Percentiles rank a stretch among this genome's conserved stretches.
Evolutionary conservation across 768 basidiomycete species (phyloP).

Genomic region (Amanita pallidorosea): DNA sequence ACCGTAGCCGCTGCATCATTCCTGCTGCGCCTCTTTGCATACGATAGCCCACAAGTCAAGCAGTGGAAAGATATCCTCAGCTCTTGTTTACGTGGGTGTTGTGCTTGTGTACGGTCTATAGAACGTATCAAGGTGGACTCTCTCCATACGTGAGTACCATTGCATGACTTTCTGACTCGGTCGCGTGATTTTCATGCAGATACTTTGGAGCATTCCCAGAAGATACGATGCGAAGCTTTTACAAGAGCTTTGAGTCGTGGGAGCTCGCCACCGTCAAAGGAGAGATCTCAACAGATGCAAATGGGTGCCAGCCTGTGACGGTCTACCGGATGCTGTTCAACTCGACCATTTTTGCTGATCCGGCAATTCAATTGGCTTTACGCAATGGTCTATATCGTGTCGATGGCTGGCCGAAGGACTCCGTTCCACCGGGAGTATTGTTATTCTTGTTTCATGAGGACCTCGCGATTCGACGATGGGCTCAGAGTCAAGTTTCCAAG

Average conservation of each 20-base stretch:
- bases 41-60: conserved; percentile 44
- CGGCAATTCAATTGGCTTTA: conserved; percentile 32
- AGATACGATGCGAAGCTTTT: conserved; percentile 44
- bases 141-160: conserved; percentile 53
- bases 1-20: conserved; percentile 68
- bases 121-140: conserved; percentile 56
- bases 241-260: conserved; percentile 53
- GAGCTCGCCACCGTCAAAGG: conserved; percentile 40
- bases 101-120: conserved; percentile 59
- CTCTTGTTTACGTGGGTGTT: conserved; percentile 49
- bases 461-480: conserved; percentile 47
- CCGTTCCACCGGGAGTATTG: conserved; percentile 52
- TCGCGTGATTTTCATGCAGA: conserved; percentile 25
- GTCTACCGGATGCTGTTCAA: conserved; percentile 58
- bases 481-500: conserved; percentile 31
- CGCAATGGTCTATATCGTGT: conserved; percentile 20
- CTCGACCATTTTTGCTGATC: conserved; percentile 42
- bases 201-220: conserved; percentile 63
- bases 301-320: conserved; percentile 25
- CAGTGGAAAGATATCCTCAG: conserved; percentile 53
- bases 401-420: conserved; percentile 43
- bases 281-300: conserved; percentile 14
- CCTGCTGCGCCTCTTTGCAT: conserved; percentile 75
- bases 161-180: background rate
- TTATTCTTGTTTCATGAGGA: conserved; percentile 44